Base-by-base conservation (phyloP, 495 filamentous ascomycete genomes). In the Neurospora africana region DNA sequence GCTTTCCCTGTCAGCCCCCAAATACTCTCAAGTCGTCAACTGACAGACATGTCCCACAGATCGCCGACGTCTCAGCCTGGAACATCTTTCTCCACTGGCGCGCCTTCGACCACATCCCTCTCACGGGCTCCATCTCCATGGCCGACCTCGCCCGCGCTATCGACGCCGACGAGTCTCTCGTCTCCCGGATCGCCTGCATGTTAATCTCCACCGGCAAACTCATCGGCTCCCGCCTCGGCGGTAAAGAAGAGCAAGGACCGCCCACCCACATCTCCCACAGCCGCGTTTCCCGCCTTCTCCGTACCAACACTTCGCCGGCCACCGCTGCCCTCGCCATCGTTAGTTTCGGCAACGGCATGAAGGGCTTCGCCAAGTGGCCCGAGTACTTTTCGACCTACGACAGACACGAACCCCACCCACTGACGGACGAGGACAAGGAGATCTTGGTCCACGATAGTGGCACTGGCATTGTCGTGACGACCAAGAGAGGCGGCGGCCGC, bases 61-160 rank as follows among this genome's bases (percentile, higher is more conserved):
- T 79, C 17, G 71, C 73, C 19, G 73, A 78, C 8, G 47, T 74
- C 30, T 74, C 74, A 43, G 73, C 71, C 3, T 78, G 74, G 74
- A 75, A 78, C 65, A 61, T 80, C 13, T 78, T 80, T 68, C 73
- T 79, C 37, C 67, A 74, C 21, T 80, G 79, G 79, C 75, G 76
- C 38, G 78, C 78, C 33, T 80, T 80, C 41, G 79, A 80, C 73
- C 69, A 73, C 33, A 80, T 80, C 70, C 78, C 79, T 17, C 68
- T 76, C 27, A 37, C 70, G 21, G 77, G 77, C 15, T 47, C 70
- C 73, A 78, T 80, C 68, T 78, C 78, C 3, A 70, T 74, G 40
- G 7, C 71, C 3, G 79, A 79, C 27, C 74, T 80, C 3, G 76
- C 79, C 3, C 35, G n/a, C 5, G 71, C 61, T 0, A 21, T 80